Evolutionary conservation across 1,284 basidiomycete species (phyloP).

Genomic region (Golubevia pallescens): DNA sequence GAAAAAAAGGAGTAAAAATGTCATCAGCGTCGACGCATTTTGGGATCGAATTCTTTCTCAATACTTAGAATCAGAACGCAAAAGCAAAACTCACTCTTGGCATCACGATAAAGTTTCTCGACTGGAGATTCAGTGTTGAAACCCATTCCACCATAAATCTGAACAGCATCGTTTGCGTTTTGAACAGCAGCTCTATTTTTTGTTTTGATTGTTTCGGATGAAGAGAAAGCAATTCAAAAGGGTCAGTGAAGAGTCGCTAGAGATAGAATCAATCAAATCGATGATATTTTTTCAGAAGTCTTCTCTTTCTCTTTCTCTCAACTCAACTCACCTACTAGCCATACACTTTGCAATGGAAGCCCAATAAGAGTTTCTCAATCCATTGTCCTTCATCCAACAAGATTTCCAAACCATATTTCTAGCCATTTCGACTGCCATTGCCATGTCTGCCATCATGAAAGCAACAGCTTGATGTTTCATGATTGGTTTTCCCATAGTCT

Average conservation of each 20-base stretch:
- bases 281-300: too few relatives aligned
- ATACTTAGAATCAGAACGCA: too few relatives aligned
- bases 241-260: too few relatives aligned
- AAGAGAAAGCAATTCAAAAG: not conserved
- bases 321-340: conserved; percentile 58
- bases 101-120: conserved; percentile 68
- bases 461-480: conserved; percentile 70
- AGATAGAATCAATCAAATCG: too few relatives aligned
- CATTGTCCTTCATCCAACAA: conserved; percentile 68
- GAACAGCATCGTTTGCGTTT: conserved; percentile 68
- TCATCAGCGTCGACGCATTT: too few relatives aligned
- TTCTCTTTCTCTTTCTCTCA: too few relatives aligned
- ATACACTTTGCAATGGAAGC: conserved; percentile 70
- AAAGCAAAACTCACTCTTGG: conserved; percentile 16
- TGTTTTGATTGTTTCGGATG: not conserved
- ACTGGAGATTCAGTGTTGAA: conserved; percentile 70
- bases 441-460: conserved; percentile 71
- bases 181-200: conserved; percentile 64
- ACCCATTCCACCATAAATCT: conserved; percentile 67
- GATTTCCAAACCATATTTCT: conserved; percentile 68
- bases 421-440: conserved; percentile 68
- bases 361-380: conserved; percentile 68
- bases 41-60: too few relatives aligned
- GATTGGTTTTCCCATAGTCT: conserved; percentile 70
- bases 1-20: too few relatives aligned